Conservation (phyloP, 2,329 filamentous ascomycete genomes). For the Amauroascus niger region DNA sequence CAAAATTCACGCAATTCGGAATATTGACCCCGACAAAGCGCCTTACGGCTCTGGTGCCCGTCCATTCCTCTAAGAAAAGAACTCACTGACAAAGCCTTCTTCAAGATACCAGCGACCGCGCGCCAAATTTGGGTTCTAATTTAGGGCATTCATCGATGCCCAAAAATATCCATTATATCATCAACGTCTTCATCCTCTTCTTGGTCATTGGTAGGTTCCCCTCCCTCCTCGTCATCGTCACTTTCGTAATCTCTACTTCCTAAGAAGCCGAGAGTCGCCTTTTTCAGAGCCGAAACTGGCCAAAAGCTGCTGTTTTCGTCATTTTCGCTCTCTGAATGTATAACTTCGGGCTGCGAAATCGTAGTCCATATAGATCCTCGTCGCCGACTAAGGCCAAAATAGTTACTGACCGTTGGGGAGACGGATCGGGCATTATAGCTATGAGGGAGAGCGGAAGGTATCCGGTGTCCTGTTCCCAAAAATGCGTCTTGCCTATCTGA, state of each 20-base stretch:
- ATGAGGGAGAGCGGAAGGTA: neutral
- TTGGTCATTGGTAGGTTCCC: neutral
- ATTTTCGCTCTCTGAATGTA: slow-evolving; percentile 10
- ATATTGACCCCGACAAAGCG: no score
- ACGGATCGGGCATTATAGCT: slow-evolving; percentile 7
- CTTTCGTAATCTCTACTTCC: slow-evolving; percentile 1
- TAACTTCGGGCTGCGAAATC: slow-evolving; percentile 2
- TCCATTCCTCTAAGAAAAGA: neutral
- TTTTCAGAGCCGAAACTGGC: slow-evolving; percentile 8
- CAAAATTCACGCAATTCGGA: no score
- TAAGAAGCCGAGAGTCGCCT: slow-evolving; percentile 3
- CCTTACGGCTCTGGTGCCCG: neutral
- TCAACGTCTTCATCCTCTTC: slow-evolving; percentile 41
- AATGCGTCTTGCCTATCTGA: neutral
- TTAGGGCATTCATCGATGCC: slow-evolving; percentile 37
- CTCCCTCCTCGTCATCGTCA: slow-evolving; percentile 5
- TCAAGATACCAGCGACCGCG: neutral
- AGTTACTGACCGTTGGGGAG: slow-evolving; percentile 14
- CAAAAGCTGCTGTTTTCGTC: slow-evolving; percentile 4
- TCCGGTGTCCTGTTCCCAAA: neutral
- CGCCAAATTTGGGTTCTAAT: neutral
- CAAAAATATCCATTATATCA: slow-evolving; percentile 44
- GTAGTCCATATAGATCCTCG: slow-evolving; percentile 10
- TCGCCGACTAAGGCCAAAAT: slow-evolving; percentile 13
- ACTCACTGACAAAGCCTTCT: neutral